Conservation (phyloP, 768 basidiomycete genomes). For the Lactarius tabidus region DNA sequence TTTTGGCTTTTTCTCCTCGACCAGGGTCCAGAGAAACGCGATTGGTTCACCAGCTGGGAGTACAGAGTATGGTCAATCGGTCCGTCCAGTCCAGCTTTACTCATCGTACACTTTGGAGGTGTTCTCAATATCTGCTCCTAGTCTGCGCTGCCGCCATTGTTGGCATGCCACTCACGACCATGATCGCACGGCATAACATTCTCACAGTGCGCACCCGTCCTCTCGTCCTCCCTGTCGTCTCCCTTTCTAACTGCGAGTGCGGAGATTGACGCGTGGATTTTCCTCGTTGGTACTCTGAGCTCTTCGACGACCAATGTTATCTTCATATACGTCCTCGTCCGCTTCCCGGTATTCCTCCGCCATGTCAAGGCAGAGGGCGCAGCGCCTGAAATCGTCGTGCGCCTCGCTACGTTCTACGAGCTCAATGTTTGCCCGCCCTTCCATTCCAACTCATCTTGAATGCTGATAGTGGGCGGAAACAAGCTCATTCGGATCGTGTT, state of each 20-base stretch:
- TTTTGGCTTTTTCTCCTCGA: constrained; percentile 84
- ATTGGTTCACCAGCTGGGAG: constrained; percentile 81
- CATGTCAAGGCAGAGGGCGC: constrained; percentile 72
- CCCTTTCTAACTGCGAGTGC: not conserved
- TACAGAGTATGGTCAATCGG: constrained; percentile 69
- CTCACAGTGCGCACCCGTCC: constrained; percentile 44
- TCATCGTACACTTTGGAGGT: constrained; percentile 2
- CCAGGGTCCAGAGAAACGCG: constrained; percentile 63
- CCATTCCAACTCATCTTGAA: not conserved
- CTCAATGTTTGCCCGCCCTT: constrained; percentile 51
- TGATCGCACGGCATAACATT: constrained; percentile 54
- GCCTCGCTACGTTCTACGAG: constrained; percentile 70
- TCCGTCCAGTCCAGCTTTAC: constrained; percentile 33
- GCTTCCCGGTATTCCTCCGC: constrained; percentile 67
- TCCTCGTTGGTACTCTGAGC: constrained; percentile 63
- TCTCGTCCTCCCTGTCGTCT: not conserved
- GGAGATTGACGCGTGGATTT: constrained; percentile 72
- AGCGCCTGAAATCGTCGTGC: constrained; percentile 66
- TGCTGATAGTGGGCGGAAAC: not conserved
- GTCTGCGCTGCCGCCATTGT: constrained; percentile 62
- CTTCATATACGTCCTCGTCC: constrained; percentile 67
- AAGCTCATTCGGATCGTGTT: constrained; percentile 71
- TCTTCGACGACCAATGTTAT: constrained; percentile 63
- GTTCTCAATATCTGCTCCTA: constrained; percentile 27
- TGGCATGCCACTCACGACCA: constrained; percentile 67